phyloP scores from a whole-genome alignment of 306 rosid genomes.

The Glycine tomentella region DNA sequence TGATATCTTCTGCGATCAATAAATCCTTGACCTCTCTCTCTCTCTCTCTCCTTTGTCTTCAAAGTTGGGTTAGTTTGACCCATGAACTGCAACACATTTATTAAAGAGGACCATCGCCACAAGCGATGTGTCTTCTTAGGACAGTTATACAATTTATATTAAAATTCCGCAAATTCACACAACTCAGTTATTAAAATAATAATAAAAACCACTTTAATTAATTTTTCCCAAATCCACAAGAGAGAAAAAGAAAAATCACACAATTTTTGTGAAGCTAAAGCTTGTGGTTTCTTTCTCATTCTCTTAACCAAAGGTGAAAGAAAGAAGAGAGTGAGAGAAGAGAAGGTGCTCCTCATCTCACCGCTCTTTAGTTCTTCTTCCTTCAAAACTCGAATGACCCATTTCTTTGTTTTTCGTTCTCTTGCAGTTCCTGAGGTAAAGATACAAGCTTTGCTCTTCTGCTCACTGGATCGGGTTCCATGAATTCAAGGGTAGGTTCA shows the following conservation, averaged over 20 bases:
- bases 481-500: slow-evolving; percentile 52
- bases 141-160: slow-evolving; percentile 39
- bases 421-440: slow-evolving; percentile 59
- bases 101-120: slow-evolving; percentile 54
- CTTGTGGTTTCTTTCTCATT: slow-evolving; percentile 52
- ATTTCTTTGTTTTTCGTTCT: slow-evolving; percentile 37
- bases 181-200: slow-evolving; percentile 8
- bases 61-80: slow-evolving; percentile 58
- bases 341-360: slow-evolving; percentile 38
- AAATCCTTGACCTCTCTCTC: slow-evolving; percentile 34
- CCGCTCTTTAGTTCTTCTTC: slow-evolving; percentile 28
- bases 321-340: slow-evolving; percentile 41
- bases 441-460: slow-evolving; percentile 29
- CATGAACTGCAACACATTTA: slow-evolving; percentile 53
- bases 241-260: slow-evolving; percentile 54
- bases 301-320: slow-evolving; percentile 36
- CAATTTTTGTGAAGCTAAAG: slow-evolving; percentile 56
- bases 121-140: slow-evolving; percentile 49
- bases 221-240: slow-evolving; percentile 39
- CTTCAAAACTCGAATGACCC: slow-evolving; percentile 46
- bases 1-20: slow-evolving; percentile 45
- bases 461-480: slow-evolving; percentile 58
- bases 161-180: slow-evolving; percentile 16
- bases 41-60: slow-evolving; percentile 30
- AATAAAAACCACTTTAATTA: not conserved